Evolutionary conservation across 805 yeast genomes (phyloP).

Genomic region (Lipomyces sp.): DNA sequence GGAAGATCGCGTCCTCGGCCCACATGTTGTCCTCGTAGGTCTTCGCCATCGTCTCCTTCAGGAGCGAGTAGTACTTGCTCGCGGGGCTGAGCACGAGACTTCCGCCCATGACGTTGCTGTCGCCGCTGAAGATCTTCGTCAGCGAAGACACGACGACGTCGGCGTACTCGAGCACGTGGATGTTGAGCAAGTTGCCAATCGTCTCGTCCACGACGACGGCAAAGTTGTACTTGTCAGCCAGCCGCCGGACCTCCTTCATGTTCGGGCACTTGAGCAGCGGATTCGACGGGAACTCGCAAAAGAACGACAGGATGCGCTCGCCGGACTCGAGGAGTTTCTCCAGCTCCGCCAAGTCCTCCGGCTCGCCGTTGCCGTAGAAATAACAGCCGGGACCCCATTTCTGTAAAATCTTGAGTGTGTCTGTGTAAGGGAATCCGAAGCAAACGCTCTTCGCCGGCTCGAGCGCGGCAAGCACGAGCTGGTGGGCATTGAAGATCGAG

Average conservation of each 20-base stretch:
- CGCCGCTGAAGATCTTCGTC: constrained; percentile 91
- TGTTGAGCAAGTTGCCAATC: constrained; percentile 83
- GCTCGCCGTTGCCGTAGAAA: constrained; percentile 83
- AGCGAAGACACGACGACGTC: constrained; percentile 84
- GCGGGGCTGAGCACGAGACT: constrained; percentile 70
- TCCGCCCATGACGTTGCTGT: constrained; percentile 94
- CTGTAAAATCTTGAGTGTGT: constrained; percentile 76
- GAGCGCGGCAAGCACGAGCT: constrained; percentile 33
- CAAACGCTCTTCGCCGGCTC: constrained; percentile 65
- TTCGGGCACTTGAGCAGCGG: constrained; percentile 89
- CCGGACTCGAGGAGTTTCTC: constrained; percentile 61
- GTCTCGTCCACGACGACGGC: constrained; percentile 90
- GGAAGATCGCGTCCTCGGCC: constrained; percentile 89
- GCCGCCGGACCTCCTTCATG: constrained; percentile 55
- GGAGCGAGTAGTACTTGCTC: constrained; percentile 47
- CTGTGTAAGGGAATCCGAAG: constrained; percentile 95
- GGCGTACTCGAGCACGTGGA: constrained; percentile 75
- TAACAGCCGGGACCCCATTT: constrained; percentile 92
- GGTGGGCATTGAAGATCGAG: constrained; percentile 78
- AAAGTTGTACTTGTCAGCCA: constrained; percentile 69
- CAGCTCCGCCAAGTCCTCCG: constrained; percentile 56
- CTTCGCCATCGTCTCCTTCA: constrained; percentile 50
- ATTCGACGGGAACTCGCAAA: constrained; percentile 93
- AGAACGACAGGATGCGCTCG: constrained; percentile 67
- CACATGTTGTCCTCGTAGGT: constrained; percentile 76